Percentiles rank a stretch among this genome's conserved stretches.
Conservation (phyloP, 345 rosid species). For the Eucalyptus decipiens region DNA sequence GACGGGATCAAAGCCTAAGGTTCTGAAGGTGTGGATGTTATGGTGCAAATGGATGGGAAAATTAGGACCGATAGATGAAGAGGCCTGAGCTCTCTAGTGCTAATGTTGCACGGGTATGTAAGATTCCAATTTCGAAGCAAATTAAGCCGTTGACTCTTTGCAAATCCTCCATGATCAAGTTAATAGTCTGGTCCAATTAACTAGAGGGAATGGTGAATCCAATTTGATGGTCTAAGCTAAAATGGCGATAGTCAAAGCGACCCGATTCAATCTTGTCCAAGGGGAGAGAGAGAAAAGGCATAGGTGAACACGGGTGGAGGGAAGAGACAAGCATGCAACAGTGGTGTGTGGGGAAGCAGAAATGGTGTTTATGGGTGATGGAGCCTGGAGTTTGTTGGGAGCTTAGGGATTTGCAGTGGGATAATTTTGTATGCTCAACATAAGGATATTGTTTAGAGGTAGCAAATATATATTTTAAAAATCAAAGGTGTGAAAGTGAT, state of each 20-base stretch:
- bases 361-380: not conserved
- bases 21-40: not conserved
- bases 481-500: not conserved
- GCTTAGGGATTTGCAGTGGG: not conserved
- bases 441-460: not conserved
- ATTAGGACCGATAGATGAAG: not conserved
- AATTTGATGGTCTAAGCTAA: not conserved
- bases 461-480: not conserved
- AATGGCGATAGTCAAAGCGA: not conserved
- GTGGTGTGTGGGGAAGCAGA: not conserved
- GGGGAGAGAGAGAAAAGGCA: not conserved
- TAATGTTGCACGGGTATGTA: not conserved
- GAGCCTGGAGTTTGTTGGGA: not conserved
- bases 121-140: not conserved
- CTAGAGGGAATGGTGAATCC: not conserved
- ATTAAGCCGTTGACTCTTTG: not conserved
- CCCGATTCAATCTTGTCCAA: not conserved
- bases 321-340: not conserved
- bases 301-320: not conserved
- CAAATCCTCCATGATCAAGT: not conserved
- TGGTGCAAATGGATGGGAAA: not conserved
- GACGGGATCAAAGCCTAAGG: not conserved
- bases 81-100: not conserved
- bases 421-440: not conserved
- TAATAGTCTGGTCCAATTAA: not conserved